Base-by-base conservation (phyloP, 805 yeast genomes). In the Wickerhamomyces ciferrii region DNA sequence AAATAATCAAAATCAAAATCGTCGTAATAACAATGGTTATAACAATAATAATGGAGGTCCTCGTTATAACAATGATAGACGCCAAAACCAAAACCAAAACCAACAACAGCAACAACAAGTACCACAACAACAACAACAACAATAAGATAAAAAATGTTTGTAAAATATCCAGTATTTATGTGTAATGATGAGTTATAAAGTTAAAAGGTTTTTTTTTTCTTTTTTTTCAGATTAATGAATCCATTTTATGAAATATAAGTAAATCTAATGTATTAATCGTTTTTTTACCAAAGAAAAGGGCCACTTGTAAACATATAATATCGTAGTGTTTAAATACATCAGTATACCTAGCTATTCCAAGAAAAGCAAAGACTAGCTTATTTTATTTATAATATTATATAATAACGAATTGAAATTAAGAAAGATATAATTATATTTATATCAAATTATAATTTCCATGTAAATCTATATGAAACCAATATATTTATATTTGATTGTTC, bases 41-140 rank as follows among this genome's bases (percentile, higher is more conserved):
- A 39, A 43, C 39, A 43, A 42, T 7, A 46, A 41, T 34, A 45
- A 44, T 25, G 43, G 46, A n/a, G 45, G 48, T 32, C 45, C 43
- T 17, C 47, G 48, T 36, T 47, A 49, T 38, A 43, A 46, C 31
- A 50, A 47, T 9, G 51, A 45, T 23, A 32, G 35, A 34, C 24
- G 42, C 35, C 46, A 42, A 32, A 40, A 39, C 44, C 39, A 47
- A 23, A 45, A 47, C 17, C 42, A 59, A 11, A 62, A 60, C 41
- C 62, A 61, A 39, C 61, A 60, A 41, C 55, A 55, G 40, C 50
- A 25, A 19, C 23, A 46, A 34, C 43, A 41, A 15, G 6, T 23
- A 10, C 44, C 36, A 20, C 39, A 36, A 18, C 36, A 38, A 19
- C 47, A 45, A 41, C 24, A 37, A 42, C 32, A 40, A 38, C 42